phyloP scores from a whole-genome alignment of 345 rosid species.

The Salix dunnii region DNA sequence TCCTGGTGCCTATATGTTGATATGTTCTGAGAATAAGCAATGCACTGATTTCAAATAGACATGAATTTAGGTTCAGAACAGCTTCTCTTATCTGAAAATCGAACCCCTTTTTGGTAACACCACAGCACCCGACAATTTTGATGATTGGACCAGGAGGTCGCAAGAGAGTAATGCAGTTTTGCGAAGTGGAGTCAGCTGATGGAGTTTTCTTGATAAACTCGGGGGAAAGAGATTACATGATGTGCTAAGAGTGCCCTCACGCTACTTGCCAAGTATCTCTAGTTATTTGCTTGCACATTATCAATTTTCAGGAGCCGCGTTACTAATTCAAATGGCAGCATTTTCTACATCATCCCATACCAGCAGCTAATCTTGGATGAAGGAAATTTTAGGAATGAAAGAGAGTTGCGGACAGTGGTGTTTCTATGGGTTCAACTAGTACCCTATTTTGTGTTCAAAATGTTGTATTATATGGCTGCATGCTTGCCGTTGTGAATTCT shows the following conservation, averaged over 20 bases:
- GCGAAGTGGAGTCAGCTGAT: constrained; percentile 12
- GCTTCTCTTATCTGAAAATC: neutral
- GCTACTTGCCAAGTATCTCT: neutral
- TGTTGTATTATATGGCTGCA: neutral
- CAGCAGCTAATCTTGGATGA: neutral
- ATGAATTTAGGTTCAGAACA: constrained; percentile 1
- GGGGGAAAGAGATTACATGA: neutral
- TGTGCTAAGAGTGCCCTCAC: neutral
- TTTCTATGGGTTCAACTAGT: neutral
- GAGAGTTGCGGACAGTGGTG: neutral
- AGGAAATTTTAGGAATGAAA: neutral
- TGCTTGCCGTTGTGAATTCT: constrained; percentile 1
- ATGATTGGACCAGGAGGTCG: neutral
- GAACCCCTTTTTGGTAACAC: neutral
- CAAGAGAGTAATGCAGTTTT: constrained; percentile 18
- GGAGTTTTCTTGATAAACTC: neutral
- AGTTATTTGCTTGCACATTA: neutral
- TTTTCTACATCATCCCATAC: neutral
- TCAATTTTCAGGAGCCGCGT: neutral
- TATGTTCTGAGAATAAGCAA: constrained; percentile 49
- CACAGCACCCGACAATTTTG: neutral
- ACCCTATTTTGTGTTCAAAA: neutral
- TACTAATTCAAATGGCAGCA: neutral
- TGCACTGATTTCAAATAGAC: constrained; percentile 36
- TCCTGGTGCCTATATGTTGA: constrained; percentile 33